These are phyloP conservation scores for Irpex lacteus DNA, from an alignment of 1,284 basidiomycete genomes.

Conservation along the genomic window DNA sequence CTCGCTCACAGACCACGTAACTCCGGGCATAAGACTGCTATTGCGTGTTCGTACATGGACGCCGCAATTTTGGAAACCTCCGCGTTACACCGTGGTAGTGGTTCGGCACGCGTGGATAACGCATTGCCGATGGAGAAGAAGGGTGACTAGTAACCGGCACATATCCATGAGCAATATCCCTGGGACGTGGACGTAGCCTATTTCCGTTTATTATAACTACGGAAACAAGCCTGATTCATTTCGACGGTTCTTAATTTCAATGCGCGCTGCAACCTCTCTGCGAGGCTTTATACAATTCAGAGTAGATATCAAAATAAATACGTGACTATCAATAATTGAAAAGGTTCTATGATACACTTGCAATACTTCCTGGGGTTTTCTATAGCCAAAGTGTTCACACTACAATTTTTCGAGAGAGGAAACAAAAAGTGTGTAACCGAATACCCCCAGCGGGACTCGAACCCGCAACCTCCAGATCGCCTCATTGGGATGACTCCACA, in stretches of 20 bases:
- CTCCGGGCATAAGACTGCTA: not conserved
- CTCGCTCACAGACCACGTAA: not conserved
- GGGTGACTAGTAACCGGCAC: not conserved
- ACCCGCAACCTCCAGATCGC: slow-evolving; percentile 73
- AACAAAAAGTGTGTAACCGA: not conserved
- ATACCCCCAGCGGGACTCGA: slow-evolving; percentile 70
- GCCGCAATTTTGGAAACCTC: not conserved
- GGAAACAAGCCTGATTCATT: not conserved
- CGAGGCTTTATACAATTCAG: too few relatives aligned
- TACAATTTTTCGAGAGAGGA: not conserved
- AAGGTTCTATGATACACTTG: too few relatives aligned
- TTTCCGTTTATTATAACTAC: not conserved
- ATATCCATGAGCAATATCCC: not conserved
- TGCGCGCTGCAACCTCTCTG: not conserved
- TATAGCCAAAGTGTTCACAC: too few relatives aligned
- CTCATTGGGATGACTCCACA: not conserved
- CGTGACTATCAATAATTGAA: too few relatives aligned
- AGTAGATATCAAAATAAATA: too few relatives aligned
- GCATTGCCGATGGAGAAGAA: not conserved
- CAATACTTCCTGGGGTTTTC: too few relatives aligned
- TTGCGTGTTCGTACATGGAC: not conserved
- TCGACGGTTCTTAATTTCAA: not conserved
- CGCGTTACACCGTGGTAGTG: too few relatives aligned
- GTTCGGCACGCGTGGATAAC: not conserved
- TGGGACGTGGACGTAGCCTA: not conserved